Conservation (phyloP, 306 rosid species). For the Corylus americana region DNA sequence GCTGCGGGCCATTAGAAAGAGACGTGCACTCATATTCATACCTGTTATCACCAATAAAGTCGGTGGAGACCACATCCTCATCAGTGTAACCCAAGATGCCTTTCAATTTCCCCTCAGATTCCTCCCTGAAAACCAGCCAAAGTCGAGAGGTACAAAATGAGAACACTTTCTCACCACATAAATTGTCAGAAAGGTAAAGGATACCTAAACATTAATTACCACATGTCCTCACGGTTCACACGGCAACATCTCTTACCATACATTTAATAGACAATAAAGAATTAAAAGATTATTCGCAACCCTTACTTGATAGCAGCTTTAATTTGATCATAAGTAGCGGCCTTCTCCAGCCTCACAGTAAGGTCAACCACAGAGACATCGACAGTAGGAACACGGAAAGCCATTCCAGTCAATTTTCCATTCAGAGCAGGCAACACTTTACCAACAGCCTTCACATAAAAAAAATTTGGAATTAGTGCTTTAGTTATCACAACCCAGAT, state of each 20-base stretch:
- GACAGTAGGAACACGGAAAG: constrained; percentile 78
- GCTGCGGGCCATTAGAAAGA: not conserved
- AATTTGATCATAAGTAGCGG: constrained; percentile 52
- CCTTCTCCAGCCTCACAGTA: constrained; percentile 62
- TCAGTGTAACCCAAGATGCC: constrained; percentile 80
- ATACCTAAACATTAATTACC: not conserved
- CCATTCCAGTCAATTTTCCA: constrained; percentile 85
- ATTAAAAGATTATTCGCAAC: not conserved
- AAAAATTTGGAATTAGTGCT: not conserved
- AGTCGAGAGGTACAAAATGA: not conserved
- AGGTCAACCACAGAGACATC: constrained; percentile 86
- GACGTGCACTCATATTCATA: constrained; percentile 14
- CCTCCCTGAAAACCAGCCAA: constrained; percentile 49
- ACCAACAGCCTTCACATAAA: constrained; percentile 56
- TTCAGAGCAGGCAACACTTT: constrained; percentile 69
- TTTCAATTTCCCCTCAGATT: constrained; percentile 71
- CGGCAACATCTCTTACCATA: not conserved
- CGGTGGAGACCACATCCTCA: constrained; percentile 73
- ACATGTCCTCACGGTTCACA: not conserved
- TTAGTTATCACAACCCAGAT: not conserved
- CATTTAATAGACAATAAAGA: not conserved
- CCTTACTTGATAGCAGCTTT: constrained; percentile 75
- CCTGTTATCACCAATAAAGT: constrained; percentile 74
- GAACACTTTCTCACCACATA: not conserved
- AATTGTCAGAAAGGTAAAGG: not conserved